phyloP scores from a whole-genome alignment of 805 yeast species.

The Saturnispora serradocipensis region DNA sequence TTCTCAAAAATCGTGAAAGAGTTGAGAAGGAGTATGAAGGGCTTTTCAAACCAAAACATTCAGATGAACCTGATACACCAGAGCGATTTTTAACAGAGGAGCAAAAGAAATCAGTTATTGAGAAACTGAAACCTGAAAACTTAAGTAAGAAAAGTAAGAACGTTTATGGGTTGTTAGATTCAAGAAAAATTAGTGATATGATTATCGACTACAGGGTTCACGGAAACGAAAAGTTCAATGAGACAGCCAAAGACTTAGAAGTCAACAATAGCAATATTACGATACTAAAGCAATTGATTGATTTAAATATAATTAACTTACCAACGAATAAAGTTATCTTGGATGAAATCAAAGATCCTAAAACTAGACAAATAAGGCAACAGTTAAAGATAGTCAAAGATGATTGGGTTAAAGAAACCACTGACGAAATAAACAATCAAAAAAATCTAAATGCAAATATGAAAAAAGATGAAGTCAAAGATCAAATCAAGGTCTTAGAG shows the following conservation, averaged over 20 bases:
- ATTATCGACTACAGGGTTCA: slow-evolving; percentile 16
- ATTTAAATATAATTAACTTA: slow-evolving; percentile 14
- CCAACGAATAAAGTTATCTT: slow-evolving; percentile 21
- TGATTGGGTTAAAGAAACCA: slow-evolving; percentile 12
- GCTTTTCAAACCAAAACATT: slow-evolving; percentile 11
- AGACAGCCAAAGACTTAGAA: slow-evolving; percentile 8
- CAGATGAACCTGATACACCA: slow-evolving; percentile 14
- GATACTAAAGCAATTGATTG: slow-evolving; percentile 14
- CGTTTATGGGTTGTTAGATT: slow-evolving; percentile 13
- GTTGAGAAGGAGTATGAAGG: slow-evolving; percentile 18
- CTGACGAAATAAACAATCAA: slow-evolving; percentile 4
- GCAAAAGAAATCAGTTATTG: slow-evolving; percentile 6
- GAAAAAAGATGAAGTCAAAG: slow-evolving; percentile 11
- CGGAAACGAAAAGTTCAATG: slow-evolving; percentile 6
- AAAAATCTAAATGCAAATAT: neutral
- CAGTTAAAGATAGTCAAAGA: slow-evolving; percentile 19
- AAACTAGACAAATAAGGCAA: slow-evolving; percentile 14
- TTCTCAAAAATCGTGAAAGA: slow-evolving; percentile 17
- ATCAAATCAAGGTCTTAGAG: slow-evolving; percentile 17
- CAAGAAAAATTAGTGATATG: slow-evolving; percentile 15
- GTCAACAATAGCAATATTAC: slow-evolving; percentile 13
- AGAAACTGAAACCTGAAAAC: slow-evolving; percentile 7
- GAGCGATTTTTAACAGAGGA: slow-evolving; percentile 15
- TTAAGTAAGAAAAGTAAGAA: slow-evolving; percentile 7
- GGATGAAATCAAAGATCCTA: slow-evolving; percentile 10